phyloP scores from a whole-genome alignment of 1,139 yeast species.

The Pichia inconspicua region DNA sequence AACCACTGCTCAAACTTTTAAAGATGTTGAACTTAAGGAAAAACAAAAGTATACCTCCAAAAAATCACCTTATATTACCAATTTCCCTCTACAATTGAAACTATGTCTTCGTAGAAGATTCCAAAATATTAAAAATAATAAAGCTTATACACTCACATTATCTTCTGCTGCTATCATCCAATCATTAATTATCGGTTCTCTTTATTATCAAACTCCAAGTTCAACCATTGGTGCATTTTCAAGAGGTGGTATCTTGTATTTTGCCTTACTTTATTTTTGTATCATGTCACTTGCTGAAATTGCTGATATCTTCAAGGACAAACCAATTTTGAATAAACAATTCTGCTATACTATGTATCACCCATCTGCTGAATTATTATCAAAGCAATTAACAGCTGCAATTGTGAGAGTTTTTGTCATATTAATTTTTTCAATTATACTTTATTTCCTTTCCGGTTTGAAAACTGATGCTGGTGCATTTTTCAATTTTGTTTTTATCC shows the following conservation, averaged over 20 bases:
- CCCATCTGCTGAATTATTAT: slow-evolving; percentile 40
- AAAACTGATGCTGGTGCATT: slow-evolving; percentile 37
- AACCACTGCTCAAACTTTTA: slow-evolving; percentile 27
- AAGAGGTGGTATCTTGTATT: slow-evolving; percentile 35
- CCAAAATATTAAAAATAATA: slow-evolving; percentile 42
- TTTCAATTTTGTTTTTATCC: slow-evolving; percentile 35
- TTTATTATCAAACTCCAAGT: slow-evolving; percentile 30
- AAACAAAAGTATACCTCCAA: slow-evolving; percentile 30
- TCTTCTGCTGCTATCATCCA: slow-evolving; percentile 41
- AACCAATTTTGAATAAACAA: slow-evolving; percentile 39
- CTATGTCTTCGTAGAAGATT: slow-evolving; percentile 40
- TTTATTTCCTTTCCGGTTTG: slow-evolving; percentile 36
- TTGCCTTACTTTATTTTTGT: slow-evolving; percentile 37
- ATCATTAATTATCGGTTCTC: slow-evolving; percentile 34
- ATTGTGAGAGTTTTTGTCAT: slow-evolving; percentile 33
- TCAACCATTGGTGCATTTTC: slow-evolving; percentile 32
- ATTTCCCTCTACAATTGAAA: slow-evolving; percentile 37
- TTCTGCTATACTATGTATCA: slow-evolving; percentile 36
- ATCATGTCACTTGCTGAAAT: slow-evolving; percentile 37
- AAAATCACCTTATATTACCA: slow-evolving; percentile 38
- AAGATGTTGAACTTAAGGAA: slow-evolving; percentile 28
- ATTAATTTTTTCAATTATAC: too few species aligned
- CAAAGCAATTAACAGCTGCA: slow-evolving; percentile 34
- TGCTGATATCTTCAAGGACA: slow-evolving; percentile 34
- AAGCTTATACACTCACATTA: slow-evolving; percentile 37